These are phyloP conservation scores for Trebouxiophyceae sp. DNA, from an alignment of 163 green algal species.

Conservation along the genomic window DNA sequence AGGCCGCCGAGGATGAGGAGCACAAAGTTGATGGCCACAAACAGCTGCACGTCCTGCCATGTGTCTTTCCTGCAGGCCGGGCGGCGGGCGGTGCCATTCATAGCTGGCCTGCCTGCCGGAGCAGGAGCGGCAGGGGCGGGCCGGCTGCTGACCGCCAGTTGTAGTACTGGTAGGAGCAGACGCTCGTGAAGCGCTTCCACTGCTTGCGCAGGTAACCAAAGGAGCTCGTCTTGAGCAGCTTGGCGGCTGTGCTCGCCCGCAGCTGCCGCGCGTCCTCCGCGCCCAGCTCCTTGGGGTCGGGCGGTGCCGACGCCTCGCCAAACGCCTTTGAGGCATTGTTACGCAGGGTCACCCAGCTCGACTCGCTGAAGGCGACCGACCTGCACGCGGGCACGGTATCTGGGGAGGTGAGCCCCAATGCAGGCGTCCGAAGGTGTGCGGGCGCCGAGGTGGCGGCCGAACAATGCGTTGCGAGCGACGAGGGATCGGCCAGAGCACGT, in stretches of 20 bases:
- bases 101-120: no score
- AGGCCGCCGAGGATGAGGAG: conserved; percentile 20
- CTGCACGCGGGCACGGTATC: no score
- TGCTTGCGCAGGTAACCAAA: no score
- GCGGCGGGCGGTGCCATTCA: no score
- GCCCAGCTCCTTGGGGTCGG: not conserved
- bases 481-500: no score
- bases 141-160: not conserved
- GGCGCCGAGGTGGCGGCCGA: no score
- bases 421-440: no score
- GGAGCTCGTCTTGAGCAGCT: no score
- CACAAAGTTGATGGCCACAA: conserved; percentile 27
- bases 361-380: not conserved
- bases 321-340: not conserved
- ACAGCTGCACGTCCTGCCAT: conserved; percentile 38
- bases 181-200: no score
- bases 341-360: not conserved
- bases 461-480: no score
- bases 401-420: no score
- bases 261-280: not conserved
- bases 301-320: not conserved
- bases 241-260: not conserved
- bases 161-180: not conserved
- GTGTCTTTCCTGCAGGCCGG: conserved; percentile 33
- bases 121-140: no score